These are phyloP conservation scores for Cutaneotrichosporon cutaneum DNA, from an alignment of 1,284 basidiomycete species.

Conservation along the genomic window DNA sequence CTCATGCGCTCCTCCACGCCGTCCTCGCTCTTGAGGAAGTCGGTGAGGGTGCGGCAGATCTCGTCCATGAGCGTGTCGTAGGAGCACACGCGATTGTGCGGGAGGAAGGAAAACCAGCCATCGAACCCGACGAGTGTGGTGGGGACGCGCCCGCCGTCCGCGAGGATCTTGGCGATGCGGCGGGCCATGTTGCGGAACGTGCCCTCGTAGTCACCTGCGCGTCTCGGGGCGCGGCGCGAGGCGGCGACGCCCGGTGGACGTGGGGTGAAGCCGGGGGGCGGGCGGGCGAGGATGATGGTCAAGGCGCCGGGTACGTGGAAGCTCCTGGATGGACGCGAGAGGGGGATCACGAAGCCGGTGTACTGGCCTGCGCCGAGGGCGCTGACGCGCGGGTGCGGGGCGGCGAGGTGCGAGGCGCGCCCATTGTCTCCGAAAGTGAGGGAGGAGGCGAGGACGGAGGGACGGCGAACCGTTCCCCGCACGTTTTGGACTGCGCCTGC, in stretches of 20 bases:
- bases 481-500: neutral
- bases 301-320: neutral
- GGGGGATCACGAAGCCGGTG: slow-evolving; percentile 4
- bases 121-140: slow-evolving; percentile 1
- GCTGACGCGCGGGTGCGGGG: neutral
- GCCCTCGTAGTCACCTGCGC: slow-evolving; percentile 6
- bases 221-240: neutral
- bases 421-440: neutral
- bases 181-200: slow-evolving; percentile 6
- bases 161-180: slow-evolving; percentile 7
- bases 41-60: neutral
- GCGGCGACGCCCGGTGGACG: neutral
- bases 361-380: slow-evolving; percentile 1
- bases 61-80: slow-evolving; percentile 6
- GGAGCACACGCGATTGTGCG: neutral
- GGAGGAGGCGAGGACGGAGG: neutral
- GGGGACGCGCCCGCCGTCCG: neutral
- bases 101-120: neutral
- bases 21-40: neutral
- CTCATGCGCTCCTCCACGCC: neutral
- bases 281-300: slow-evolving; percentile 1
- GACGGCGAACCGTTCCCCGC: neutral
- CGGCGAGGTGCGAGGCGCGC: slow-evolving; percentile 1
- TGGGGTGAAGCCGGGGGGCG: neutral
- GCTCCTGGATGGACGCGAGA: neutral